These are phyloP conservation scores for Rhizophora mangle DNA, from an alignment of 345 rosid genomes.

Conservation along the genomic window DNA sequence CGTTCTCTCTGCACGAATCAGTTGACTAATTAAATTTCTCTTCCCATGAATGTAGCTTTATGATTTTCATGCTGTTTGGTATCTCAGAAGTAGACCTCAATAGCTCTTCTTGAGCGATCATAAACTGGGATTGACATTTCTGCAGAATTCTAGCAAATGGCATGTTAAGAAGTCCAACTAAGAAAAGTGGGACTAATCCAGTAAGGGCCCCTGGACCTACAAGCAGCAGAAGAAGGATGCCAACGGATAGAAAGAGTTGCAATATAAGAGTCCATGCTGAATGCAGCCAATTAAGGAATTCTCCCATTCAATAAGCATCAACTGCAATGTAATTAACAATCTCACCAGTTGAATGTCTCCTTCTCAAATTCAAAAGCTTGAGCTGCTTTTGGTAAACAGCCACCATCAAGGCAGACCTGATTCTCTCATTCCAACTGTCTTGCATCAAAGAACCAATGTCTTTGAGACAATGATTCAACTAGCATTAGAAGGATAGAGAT, in stretches of 20 bases:
- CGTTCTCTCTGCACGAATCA: conserved; percentile 32
- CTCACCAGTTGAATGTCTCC: conserved; percentile 59
- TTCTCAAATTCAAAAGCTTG: conserved; percentile 44
- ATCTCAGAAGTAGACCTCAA: conserved; percentile 65
- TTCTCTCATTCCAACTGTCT: conserved; percentile 43
- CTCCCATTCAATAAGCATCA: conserved; percentile 54
- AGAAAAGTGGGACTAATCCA: conserved; percentile 39
- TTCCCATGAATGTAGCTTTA: conserved; percentile 85
- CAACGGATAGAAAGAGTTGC: conserved; percentile 54
- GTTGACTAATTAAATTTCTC: conserved; percentile 48
- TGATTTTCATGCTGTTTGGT: conserved; percentile 63
- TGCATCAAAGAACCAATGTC: conserved; percentile 46
- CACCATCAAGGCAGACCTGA: conserved; percentile 38
- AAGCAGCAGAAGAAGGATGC: conserved; percentile 43
- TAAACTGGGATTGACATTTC: conserved; percentile 47
- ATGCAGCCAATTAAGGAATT: conserved; percentile 54
- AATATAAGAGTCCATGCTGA: conserved; percentile 47
- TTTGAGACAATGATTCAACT: conserved; percentile 48
- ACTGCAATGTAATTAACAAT: conserved; percentile 56
- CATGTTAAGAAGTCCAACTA: conserved; percentile 43
- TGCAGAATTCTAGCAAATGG: conserved; percentile 53
- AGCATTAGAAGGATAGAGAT: conserved; percentile 44
- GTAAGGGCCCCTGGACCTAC: conserved; percentile 56
- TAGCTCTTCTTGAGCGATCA: conserved; percentile 57
- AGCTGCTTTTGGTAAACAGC: conserved; percentile 56